These are phyloP conservation scores for Naematelia aurantialba DNA, from an alignment of 768 basidiomycete genomes.

Conservation along the genomic window DNA sequence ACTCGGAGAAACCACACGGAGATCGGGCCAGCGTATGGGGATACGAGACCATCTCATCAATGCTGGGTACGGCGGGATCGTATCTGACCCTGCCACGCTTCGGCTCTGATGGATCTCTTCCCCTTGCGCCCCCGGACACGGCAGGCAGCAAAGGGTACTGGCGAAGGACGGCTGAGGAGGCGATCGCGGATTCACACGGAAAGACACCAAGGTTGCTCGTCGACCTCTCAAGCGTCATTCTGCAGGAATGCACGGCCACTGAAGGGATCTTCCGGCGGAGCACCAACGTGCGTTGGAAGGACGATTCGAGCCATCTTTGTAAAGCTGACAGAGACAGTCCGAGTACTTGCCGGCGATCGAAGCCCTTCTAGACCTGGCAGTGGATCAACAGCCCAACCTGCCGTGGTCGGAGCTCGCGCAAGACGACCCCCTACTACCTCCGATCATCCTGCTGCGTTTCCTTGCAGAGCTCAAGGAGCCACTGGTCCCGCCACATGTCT, in stretches of 20 bases:
- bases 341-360: conserved; percentile 15
- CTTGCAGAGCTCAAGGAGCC: conserved; percentile 14
- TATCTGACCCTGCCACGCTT: conserved; percentile 3
- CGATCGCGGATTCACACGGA: conserved; percentile 11
- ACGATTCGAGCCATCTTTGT: background rate
- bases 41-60: conserved; percentile 12
- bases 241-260: conserved; percentile 16
- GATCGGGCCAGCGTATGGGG: conserved; percentile 6
- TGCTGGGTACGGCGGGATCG: conserved; percentile 4
- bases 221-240: conserved; percentile 25
- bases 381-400: conserved; percentile 22
- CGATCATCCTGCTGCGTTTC: conserved; percentile 26
- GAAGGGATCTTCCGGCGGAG: conserved; percentile 38
- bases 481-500: conserved; percentile 16
- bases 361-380: conserved; percentile 23
- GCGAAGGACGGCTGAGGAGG: conserved; percentile 13
- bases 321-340: conserved; percentile 20
- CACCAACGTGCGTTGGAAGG: conserved; percentile 25
- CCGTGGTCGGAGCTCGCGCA: conserved; percentile 34
- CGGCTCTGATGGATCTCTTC: background rate
- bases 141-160: conserved; percentile 21
- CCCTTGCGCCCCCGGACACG: background rate
- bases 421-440: conserved; percentile 32
- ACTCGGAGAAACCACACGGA: background rate
- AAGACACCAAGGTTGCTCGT: conserved; percentile 17